These are phyloP conservation scores for Cladosporium phlei DNA, from an alignment of 2,329 filamentous ascomycete species.

Conservation along the genomic window DNA sequence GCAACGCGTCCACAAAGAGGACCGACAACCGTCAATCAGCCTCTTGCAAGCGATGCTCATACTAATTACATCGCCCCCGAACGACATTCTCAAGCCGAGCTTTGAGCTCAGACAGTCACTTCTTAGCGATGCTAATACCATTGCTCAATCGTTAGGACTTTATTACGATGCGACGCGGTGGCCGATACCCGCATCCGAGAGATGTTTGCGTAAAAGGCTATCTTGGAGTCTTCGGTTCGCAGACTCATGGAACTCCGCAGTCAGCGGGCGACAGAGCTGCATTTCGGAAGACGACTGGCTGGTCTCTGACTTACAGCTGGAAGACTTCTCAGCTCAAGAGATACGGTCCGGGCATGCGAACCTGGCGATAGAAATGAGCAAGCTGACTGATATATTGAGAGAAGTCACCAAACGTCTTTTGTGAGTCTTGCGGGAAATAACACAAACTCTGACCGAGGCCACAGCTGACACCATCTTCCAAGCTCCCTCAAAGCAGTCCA, in stretches of 20 bases:
- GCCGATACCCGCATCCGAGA: background rate
- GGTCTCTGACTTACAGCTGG: background rate
- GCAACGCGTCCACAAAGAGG: background rate
- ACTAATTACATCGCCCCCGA: background rate
- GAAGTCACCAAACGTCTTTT: background rate
- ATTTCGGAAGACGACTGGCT: background rate
- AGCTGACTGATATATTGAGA: background rate
- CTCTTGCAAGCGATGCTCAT: background rate
- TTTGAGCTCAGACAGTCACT: background rate
- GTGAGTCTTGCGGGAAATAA: no score
- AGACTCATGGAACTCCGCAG: background rate
- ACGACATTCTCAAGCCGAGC: background rate
- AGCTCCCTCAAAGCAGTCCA: background rate
- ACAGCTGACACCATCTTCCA: no score
- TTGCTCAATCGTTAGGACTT: background rate
- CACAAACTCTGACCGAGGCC: no score
- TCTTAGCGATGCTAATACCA: background rate
- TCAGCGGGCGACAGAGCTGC: background rate
- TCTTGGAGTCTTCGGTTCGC: background rate
- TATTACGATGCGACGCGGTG: background rate
- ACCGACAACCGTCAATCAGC: background rate
- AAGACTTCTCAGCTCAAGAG: background rate
- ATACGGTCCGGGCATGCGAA: background rate
- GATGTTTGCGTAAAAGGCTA: background rate
- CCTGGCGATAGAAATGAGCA: background rate